Evolutionary conservation across 257 asterid genomes (phyloP).

Genomic region (Jaltomata sinuosa): DNA sequence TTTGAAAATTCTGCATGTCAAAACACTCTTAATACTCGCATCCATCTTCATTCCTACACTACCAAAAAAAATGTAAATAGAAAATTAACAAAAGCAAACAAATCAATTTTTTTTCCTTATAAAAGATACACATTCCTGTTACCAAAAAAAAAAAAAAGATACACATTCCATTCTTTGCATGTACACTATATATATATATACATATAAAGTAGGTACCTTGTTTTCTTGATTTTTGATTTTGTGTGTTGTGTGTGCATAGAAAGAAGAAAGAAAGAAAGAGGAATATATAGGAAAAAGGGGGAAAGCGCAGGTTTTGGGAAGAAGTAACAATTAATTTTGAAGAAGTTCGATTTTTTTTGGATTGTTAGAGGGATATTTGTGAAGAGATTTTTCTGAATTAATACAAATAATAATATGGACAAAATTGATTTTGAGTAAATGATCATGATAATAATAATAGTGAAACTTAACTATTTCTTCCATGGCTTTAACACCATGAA

Average conservation of each 20-base stretch:
- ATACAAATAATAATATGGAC: no score
- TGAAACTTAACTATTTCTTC: no score
- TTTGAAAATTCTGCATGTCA: slow-evolving; percentile 8
- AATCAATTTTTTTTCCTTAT: not conserved
- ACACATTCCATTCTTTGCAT: no score
- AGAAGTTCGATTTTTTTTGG: not conserved
- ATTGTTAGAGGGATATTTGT: not conserved
- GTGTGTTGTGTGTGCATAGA: not conserved
- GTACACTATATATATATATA: no score
- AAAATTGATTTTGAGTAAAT: no score
- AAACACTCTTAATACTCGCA: not conserved
- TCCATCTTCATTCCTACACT: not conserved
- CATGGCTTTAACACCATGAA: no score
- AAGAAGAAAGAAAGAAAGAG: not conserved
- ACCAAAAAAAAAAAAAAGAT: not conserved
- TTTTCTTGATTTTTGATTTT: not conserved
- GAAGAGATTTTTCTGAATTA: not conserved
- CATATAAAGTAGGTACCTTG: no score
- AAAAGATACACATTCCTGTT: not conserved
- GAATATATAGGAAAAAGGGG: not conserved
- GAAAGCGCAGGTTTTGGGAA: not conserved
- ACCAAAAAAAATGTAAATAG: not conserved
- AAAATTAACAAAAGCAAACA: not conserved
- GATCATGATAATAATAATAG: no score
- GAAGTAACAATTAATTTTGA: not conserved